Evolutionary conservation across 129 eudicot genomes (phyloP), one percentile per base, ranked within the genome.

Genomic region (Chrysanthemum lavandulifolium): DNA sequence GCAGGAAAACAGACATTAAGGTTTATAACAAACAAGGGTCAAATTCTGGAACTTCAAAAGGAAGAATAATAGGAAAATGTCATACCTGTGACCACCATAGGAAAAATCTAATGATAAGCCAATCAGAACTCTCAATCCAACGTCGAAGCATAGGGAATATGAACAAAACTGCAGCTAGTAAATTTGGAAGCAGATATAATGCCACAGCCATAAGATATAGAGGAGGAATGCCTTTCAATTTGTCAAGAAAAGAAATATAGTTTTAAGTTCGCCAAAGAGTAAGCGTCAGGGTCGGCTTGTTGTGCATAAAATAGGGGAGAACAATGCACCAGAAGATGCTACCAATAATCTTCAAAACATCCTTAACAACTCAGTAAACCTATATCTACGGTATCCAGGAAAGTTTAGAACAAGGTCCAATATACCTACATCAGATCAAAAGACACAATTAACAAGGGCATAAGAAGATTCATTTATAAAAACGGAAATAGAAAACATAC

Each of bases 31-130:
- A 61, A 61, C 48, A 61, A 60, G 61, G 16, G 60, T 21, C 13
- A 75, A 43, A 40, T 73, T 31, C 31, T 48, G 61, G 47, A 61
- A 66, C 15, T 33, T 53, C 29, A 13, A 65, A 11, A 43, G 18
- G 16, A 62, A 47, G 49, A 19, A 67, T 57, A 58, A 73, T 49
- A 51, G 66, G 63, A 50, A 65, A 73, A 68, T n/a, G 74, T 33
- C 43, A 31, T 83, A 94, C 98, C 93, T 94, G 98, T 58, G 98
- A 90, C 98, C 98, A 94, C 98, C 98, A 94, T 16, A 94, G 83
- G 56, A 94, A 87, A 76, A 94, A 79, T 79, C 96, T 85, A 57
- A 85, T 71, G 51, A 94, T 86, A 78, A 73, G 91, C 98, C 98
- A 94, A 72, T 94, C 91, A 14, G 98, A 94, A 79, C 88, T 94